Base-by-base conservation (phyloP, 2,329 filamentous ascomycete genomes). In the Pseudogymnoascus sp. region DNA sequence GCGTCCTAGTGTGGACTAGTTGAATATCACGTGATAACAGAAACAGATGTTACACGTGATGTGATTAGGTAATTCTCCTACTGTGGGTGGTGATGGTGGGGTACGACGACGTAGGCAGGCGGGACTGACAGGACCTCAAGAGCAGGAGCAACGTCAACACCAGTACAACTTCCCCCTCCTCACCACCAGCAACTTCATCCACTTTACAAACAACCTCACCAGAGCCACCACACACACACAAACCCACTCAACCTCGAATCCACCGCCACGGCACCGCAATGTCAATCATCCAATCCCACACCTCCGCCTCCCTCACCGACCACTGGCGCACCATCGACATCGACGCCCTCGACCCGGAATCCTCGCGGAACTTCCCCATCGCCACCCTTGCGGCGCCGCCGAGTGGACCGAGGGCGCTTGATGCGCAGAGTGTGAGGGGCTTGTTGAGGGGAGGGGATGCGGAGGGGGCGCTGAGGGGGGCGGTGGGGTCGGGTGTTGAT, bases 311-410 rank as follows among this genome's bases (percentile, higher is more conserved):
- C 70, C 80, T 88, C 63, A 79, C 79, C 76, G 85, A 88, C 70
- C 83, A 84, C 73, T 88, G 85, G 85, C 90, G 93, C 77, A 96
- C 92, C 69, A 95, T 97, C 83, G 92, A 97, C 83, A 89, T 97
- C 77, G 93, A 97, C 76, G 88, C 89, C 70, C 84, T 96, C 72
- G 90, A 95, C 76, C 91, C 93, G 65, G 93, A 98, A 77, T 95
- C 92, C 71, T 85, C 90, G 69, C 80, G 86, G 77, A 98, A 97
- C 84, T 98, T 98, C 80, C 90, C 96, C 78, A 86, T 90, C 68
- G 85, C 88, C 65, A 91, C 92, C 16, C 86, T 98, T 71, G 91
- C 93, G 37, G 84, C 89, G 48, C 86, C 86, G 66, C 83, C 89
- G 69, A 88, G 93, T 70, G 84, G 90, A 66, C 86, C 84, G 71